These are phyloP conservation scores for Colletotrichum shisoi DNA, from an alignment of 2,329 filamentous ascomycete genomes.

Conservation along the genomic window DNA sequence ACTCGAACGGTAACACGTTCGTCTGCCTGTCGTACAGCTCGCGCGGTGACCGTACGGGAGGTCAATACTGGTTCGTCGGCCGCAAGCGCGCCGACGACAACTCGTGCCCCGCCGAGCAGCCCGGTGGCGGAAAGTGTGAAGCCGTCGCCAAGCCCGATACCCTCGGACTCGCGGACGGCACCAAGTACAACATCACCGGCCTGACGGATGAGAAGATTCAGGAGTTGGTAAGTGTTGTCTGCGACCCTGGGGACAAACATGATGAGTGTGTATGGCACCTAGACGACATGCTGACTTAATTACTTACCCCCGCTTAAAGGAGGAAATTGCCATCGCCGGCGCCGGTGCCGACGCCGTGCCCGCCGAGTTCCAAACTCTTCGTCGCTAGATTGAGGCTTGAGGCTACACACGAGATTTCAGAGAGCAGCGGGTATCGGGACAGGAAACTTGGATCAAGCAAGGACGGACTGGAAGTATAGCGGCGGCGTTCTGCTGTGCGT, in stretches of 20 bases:
- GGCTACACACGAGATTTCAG: neutral
- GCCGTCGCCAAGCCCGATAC: slow-evolving; percentile 19
- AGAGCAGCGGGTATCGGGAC: neutral
- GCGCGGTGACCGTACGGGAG: slow-evolving; percentile 28
- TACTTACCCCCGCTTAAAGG: slow-evolving; percentile 11
- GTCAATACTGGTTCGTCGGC: slow-evolving; percentile 22
- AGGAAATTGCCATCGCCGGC: slow-evolving; percentile 20
- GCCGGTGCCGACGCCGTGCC: slow-evolving; percentile 27
- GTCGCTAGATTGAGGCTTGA: slow-evolving; percentile 8
- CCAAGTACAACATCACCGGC: slow-evolving; percentile 22
- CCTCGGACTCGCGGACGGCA: slow-evolving; percentile 29
- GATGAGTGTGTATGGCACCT: neutral
- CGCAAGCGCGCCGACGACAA: slow-evolving; percentile 27
- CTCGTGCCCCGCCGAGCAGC: slow-evolving; percentile 29
- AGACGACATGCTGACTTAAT: slow-evolving; percentile 10
- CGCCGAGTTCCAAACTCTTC: slow-evolving; percentile 20
- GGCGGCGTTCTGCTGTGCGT: neutral
- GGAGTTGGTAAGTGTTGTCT: slow-evolving; percentile 13
- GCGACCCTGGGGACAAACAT: neutral
- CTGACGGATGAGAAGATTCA: slow-evolving; percentile 22
- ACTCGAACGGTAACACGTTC: slow-evolving; percentile 1
- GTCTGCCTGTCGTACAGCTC: slow-evolving; percentile 25
- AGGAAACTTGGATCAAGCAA: neutral
- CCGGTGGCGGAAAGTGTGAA: slow-evolving; percentile 23
- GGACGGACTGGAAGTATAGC: neutral